A percentile compares a stretch with the other conserved stretches of the same genome.
Evolutionary conservation across 2,329 filamentous ascomycete genomes (phyloP).

Genomic region (Paraphoma chrysanthemicola): DNA sequence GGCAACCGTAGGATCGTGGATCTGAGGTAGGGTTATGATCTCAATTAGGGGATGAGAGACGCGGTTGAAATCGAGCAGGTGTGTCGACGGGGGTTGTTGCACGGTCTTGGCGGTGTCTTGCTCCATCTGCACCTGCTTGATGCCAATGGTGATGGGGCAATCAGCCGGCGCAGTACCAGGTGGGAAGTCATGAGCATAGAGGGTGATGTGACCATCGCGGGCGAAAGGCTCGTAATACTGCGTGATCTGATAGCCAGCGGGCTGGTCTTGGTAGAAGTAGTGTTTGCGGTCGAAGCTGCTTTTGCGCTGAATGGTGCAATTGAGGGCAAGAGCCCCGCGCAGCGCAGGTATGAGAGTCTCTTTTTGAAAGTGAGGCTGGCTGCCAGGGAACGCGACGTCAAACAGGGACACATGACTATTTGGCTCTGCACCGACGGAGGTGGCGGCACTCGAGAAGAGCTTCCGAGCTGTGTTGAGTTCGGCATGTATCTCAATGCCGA

Average conservation of each 20-base stretch:
- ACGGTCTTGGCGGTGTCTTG: conserved; percentile 97
- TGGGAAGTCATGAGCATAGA: conserved; percentile 70
- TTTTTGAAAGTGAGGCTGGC: conserved; percentile 83
- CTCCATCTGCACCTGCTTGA: conserved; percentile 95
- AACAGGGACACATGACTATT: conserved; percentile 91
- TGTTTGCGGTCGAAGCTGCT: conserved; percentile 96
- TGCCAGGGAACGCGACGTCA: conserved; percentile 87
- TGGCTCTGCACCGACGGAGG: conserved; percentile 65
- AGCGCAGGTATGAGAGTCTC: conserved; percentile 88
- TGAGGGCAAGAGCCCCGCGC: conserved; percentile 83
- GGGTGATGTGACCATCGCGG: conserved; percentile 72
- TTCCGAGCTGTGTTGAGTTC: conserved; percentile 90
- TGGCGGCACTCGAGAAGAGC: conserved; percentile 76
- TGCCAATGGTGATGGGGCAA: conserved; percentile 75
- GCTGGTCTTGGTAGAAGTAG: conserved; percentile 99
- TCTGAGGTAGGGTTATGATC: conserved; percentile 89
- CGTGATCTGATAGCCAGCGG: conserved; percentile 95
- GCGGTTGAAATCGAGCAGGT: conserved; percentile 92
- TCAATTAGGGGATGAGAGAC: conserved; percentile 91
- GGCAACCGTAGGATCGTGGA: conserved; percentile 85
- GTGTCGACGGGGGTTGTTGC: conserved; percentile 73
- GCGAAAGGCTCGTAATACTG: conserved; percentile 85
- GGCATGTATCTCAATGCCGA: conserved; percentile 96
- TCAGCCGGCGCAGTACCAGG: conserved; percentile 76
- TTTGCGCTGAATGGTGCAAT: conserved; percentile 76